These are phyloP conservation scores for Hanseniaspora hatyaiensis DNA, from an alignment of 805 yeast genomes.

Conservation along the genomic window DNA sequence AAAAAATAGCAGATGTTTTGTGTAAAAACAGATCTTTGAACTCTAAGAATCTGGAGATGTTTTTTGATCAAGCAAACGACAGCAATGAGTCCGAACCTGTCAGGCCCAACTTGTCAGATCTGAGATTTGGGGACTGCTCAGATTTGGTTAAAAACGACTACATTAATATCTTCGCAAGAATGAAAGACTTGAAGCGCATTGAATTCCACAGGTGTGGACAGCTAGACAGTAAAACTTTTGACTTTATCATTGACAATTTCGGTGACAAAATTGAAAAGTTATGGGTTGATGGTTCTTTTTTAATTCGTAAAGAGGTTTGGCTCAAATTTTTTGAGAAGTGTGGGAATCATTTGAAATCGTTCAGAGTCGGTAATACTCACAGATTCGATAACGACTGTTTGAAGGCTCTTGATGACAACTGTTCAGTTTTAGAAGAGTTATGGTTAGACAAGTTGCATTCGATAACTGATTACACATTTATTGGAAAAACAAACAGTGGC, in stretches of 20 bases:
- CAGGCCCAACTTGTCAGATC: conserved; percentile 32
- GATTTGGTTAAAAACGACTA: conserved; percentile 54
- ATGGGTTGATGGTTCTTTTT: conserved; percentile 78
- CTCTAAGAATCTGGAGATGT: conserved; percentile 59
- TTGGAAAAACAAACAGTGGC: conserved; percentile 46
- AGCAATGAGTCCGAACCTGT: neutral
- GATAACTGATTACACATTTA: conserved; percentile 47
- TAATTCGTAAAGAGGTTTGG: conserved; percentile 72
- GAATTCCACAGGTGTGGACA: conserved; percentile 89
- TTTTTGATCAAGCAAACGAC: conserved; percentile 55
- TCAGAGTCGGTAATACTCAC: conserved; percentile 72
- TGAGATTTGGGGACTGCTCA: conserved; percentile 91
- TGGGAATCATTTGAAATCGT: conserved; percentile 43
- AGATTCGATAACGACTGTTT: conserved; percentile 62
- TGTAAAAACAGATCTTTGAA: conserved; percentile 73
- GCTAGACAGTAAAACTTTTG: conserved; percentile 62
- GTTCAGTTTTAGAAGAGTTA: conserved; percentile 44
- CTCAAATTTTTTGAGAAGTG: conserved; percentile 51
- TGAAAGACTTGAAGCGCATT: conserved; percentile 58
- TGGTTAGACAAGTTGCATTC: conserved; percentile 65
- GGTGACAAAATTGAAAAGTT: conserved; percentile 39
- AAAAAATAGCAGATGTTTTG: conserved; percentile 61
- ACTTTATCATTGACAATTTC: conserved; percentile 51
- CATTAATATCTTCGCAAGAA: conserved; percentile 58
- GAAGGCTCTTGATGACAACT: conserved; percentile 46